Evolutionary conservation across 768 basidiomycete genomes (phyloP).

Genomic region (Leccinum fibrillosum): DNA sequence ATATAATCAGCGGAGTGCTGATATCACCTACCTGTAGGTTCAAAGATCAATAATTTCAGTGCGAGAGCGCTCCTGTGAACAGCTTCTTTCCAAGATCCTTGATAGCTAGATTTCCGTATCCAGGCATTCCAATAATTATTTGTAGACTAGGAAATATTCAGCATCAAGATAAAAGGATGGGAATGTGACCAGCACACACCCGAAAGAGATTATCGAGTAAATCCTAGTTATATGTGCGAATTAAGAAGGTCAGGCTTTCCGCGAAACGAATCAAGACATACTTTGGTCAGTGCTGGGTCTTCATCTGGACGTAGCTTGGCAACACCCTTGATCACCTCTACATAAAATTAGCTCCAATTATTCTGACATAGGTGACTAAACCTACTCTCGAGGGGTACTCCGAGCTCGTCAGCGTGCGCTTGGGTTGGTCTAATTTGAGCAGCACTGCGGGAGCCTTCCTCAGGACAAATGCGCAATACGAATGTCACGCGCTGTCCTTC

Average conservation of each 20-base stretch:
- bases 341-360: not conserved
- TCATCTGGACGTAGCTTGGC: conserved; percentile 48
- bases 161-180: not conserved
- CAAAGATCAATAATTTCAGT: conserved; percentile 88
- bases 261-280: conserved; percentile 18
- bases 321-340: conserved; percentile 43
- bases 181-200: conserved; percentile 32
- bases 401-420: conserved; percentile 41
- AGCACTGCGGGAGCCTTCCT: conserved; percentile 17
- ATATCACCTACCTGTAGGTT: conserved; percentile 66
- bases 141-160: conserved; percentile 48
- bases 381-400: conserved; percentile 44
- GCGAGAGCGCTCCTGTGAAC: conserved; percentile 93
- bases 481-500: conserved; percentile 95
- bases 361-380: not conserved
- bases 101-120: conserved; percentile 87
- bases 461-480: conserved; percentile 69
- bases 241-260: not conserved
- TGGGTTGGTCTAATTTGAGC: conserved; percentile 30
- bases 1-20: not conserved
- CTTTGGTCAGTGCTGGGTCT: conserved; percentile 74
- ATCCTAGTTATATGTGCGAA: conserved; percentile 34
- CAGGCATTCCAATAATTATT: conserved; percentile 84
- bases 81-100: conserved; percentile 93
- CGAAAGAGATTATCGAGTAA: conserved; percentile 55